Evolutionary conservation across 116 monocot species (phyloP).

Genomic region (Iris pallida): DNA sequence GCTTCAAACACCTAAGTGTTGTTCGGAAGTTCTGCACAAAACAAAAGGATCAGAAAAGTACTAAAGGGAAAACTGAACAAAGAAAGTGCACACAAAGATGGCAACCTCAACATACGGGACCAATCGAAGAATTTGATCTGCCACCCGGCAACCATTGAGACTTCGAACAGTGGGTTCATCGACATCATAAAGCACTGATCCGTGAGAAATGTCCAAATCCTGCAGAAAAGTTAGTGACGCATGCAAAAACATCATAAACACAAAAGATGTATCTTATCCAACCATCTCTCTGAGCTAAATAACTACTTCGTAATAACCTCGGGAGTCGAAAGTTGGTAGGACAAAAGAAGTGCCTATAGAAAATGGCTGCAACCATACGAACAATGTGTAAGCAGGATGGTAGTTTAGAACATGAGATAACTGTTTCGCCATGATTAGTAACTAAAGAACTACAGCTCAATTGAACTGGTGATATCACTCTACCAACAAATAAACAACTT

Average conservation of each 20-base stretch:
- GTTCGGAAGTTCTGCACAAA: constrained; percentile 69
- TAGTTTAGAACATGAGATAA: no score
- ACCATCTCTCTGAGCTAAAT: no score
- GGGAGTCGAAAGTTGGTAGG: no score
- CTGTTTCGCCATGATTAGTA: no score
- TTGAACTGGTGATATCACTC: no score
- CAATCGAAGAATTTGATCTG: constrained; percentile 93
- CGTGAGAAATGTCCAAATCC: constrained; percentile 90
- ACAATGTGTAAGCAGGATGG: no score
- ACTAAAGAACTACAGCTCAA: no score
- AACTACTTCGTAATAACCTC: no score
- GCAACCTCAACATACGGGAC: constrained; percentile 87
- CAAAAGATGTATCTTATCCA: not conserved
- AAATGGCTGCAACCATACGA: no score
- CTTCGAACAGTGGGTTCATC: constrained; percentile 94
- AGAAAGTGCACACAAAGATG: not conserved
- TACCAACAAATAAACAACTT: no score
- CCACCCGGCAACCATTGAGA: constrained; percentile 96
- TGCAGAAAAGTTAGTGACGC: constrained; percentile 20
- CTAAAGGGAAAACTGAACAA: not conserved
- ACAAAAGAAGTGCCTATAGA: no score
- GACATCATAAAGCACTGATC: constrained; percentile 70
- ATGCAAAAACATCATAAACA: not conserved
- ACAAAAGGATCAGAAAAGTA: constrained; percentile 5
- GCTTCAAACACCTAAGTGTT: constrained; percentile 79